These are phyloP conservation scores for Fagopyrum esculentum DNA, from an alignment of 148 eudicot species.

Conservation along the genomic window DNA sequence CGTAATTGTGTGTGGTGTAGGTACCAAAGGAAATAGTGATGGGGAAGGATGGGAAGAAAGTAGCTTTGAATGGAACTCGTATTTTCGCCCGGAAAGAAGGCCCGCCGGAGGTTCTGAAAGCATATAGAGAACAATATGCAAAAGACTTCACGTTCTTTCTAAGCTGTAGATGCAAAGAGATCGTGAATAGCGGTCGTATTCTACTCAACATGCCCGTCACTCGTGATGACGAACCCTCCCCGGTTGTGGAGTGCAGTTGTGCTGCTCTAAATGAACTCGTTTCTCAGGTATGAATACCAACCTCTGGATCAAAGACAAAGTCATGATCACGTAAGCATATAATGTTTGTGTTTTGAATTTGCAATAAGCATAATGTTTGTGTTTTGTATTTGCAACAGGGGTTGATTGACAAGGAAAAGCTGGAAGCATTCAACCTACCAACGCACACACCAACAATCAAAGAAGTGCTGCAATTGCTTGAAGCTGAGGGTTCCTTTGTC, in stretches of 20 bases:
- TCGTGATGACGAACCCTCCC: not conserved
- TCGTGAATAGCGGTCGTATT: slow-evolving; percentile 3
- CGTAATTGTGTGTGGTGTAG: not conserved
- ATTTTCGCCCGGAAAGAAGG: not conserved
- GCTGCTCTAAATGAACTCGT: not conserved
- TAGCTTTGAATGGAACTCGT: not conserved
- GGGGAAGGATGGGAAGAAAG: not conserved
- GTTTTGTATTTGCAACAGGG: slow-evolving; percentile 15
- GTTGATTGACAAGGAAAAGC: slow-evolving; percentile 23
- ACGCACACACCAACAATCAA: slow-evolving; percentile 24
- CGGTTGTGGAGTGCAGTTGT: not conserved
- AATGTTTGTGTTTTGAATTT: not conserved
- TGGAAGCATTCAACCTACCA: slow-evolving; percentile 36
- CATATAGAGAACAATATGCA: slow-evolving; percentile 8
- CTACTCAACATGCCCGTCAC: slow-evolving; percentile 1
- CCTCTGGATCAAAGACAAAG: not conserved
- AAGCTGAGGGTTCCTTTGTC: slow-evolving; percentile 24
- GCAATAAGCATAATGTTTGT: not conserved
- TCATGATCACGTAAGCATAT: not conserved
- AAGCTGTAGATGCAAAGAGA: slow-evolving; percentile 14
- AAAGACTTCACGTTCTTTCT: not conserved
- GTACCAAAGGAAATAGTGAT: not conserved
- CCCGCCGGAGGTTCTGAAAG: not conserved
- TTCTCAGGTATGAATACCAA: not conserved
- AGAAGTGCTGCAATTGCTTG: slow-evolving; percentile 23